Evolutionary conservation across 83 land plant genomes (phyloP), one percentile per base, ranked within the genome.

Genomic region (Isoetes engelmannii): DNA sequence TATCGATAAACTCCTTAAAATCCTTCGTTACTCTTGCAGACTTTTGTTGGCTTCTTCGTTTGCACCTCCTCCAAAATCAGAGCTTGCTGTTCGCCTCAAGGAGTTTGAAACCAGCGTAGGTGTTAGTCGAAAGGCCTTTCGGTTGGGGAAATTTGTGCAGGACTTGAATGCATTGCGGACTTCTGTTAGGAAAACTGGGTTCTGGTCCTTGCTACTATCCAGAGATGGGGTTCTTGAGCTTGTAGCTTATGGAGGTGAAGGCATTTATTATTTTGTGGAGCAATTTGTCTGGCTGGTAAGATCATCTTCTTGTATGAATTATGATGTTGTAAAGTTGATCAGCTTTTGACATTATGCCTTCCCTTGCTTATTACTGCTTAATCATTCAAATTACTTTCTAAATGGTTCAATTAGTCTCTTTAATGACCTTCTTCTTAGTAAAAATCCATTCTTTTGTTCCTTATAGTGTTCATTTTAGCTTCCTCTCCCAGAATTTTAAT

Each of bases 81-180:
- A 17, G 64, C 63, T 73, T 48, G 5, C 70, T 15, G 63, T 19
- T 5, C 83, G 87, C 50, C 85, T 94, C 65, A 84, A 83, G 63
- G 77, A 78, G 80, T 94, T 94, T 70, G 97, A 90, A 47, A 79
- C 96, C 48, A 90, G 97, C 83, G 87, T 94, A 54, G 97, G 97
- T 12, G 68, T 84, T 50, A 88, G 93, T 79, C 85, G 97, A 37
- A 94, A 94, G 72, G 99, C 99, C 54, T 90, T 94, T 73, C 84
- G 97, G 15, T 74, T 94, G 63, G 97, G 99, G 10, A 94, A 94
- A 75, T 94, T 94, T 80, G 65, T 94, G 43, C 99, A 94, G 80
- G 90, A 94, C 69, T 58, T 90, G 70, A 94, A 94, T 79, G 88
- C 87, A 8, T 54, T 90, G 17, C 48, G n/a, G 28, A 43, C n/a